Base-by-base conservation (phyloP, 2,329 filamentous ascomycete genomes). In the Thermoascus crustaceus region DNA sequence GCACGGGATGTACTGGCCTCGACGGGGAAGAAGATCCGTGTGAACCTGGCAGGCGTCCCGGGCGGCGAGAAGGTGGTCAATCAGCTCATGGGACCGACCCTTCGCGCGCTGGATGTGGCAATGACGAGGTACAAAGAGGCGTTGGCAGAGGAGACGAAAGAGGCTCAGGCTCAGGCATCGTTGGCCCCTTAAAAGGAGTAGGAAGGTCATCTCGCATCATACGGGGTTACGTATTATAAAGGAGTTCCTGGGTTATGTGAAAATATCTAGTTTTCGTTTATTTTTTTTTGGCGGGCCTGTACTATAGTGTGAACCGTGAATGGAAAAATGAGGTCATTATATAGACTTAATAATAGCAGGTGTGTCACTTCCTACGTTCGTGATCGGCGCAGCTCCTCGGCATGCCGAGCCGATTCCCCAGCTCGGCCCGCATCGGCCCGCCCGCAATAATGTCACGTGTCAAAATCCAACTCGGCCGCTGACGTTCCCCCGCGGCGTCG, bases 61-160 rank as follows among this genome's bases (percentile, higher is more conserved):
- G 89, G 89, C 4, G 91, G 91, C 0, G 73, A 73, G 44, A 77
- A 78, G 43, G 82, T 80, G 2, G 85, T 95, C 3, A 71, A 79
- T 46, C 76, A 80, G 46, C 71, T 96, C 49, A 76, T 94, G 58
- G 75, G 75, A 38, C 85, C 86, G 4, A 82, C 85, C 4, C 67
- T 83, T 7, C 70, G 73, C 47, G 81, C 86, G 8, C 62, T 95
- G 41, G 71, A 76, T 39, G 75, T 74, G 46, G 88, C 87, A 4
- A 69, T 77, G 43, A 69, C 62, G n/a, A 76, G 80, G 52, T 94
- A 91, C 54, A 68, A 76, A 45, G 77, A 72, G 48, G 84, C 80
- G 8, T 66, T 87, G 39, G 76, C 77, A 23, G 68, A 71, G 51
- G 81, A 85, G 39, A 78, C 49, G 32, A 52, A 57, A 49, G 53